Evolutionary conservation across 2,329 filamentous ascomycete genomes (phyloP), one percentile per base, ranked within the genome.

Genomic region (Epichloe glyceriae): DNA sequence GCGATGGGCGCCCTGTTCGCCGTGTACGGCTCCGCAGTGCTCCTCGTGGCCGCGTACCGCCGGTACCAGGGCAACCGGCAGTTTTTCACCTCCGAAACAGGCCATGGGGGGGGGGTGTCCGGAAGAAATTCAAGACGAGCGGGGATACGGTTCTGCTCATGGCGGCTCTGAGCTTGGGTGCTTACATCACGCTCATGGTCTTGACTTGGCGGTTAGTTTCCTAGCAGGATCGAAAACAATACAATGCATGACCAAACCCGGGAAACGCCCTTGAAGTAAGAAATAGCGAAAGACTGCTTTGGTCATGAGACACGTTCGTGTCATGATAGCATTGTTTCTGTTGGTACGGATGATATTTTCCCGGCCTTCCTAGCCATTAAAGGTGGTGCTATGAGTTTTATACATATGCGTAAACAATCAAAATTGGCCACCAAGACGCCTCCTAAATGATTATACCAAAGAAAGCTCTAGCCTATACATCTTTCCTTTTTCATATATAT

Each of bases 1-100:
- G 82, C 85, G 58, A 95, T 96, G 55, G 93, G 93, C n/a, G 93
- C 93, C 6, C 75, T 98, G 34, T 96, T 96, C 64, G 90, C 93
- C 42, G 83, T 88, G 46, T 97, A 97, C 63, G 93, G 91, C 12
- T 82, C 84, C 3, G 87, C 88, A 6, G 79, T 98, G 46, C 73
- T 97, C 62, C 74, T 87, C 26, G 88, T 94, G 53, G 86, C 88
- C 59, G 73, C 88, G 50, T 94, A 94, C 68, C 79, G 93, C 52
- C 82, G 93, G 50, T 87, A 90, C 63, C 87, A 96, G 68, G 90
- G 93, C 52, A 95, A 97, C 63, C 80, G 82, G 56, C 91, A 97
- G 68, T 97, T 98, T 71, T 97, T 97, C 68, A 79, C 75, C 43
- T 60, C 62, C 42, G 64, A 64, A 51, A 60, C 59, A 14, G 49